phyloP scores from a whole-genome alignment of 257 asterid genomes.

The Scutellaria minor region DNA sequence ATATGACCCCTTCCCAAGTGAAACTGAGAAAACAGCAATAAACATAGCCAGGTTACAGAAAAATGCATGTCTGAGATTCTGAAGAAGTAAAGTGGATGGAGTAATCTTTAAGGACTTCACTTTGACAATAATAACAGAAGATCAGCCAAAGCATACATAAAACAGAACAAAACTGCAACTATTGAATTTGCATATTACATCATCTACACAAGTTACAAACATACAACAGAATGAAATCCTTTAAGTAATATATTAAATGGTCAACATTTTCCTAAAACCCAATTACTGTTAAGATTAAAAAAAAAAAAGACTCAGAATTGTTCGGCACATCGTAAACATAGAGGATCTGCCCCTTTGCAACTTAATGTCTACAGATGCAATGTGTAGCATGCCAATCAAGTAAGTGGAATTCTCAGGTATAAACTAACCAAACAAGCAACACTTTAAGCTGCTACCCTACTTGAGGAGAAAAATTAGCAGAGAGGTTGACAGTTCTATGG shows the following conservation, averaged over 20 bases:
- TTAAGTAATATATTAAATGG: background rate
- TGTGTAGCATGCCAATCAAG: background rate
- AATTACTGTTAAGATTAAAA: background rate
- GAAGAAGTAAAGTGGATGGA: background rate
- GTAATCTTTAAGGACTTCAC: conserved; percentile 6
- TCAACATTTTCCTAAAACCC: background rate
- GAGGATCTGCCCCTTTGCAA: conserved; percentile 5
- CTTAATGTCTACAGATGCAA: background rate
- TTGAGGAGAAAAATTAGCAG: background rate
- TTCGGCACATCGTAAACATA: conserved; percentile 5
- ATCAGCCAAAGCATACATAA: background rate
- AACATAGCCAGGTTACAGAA: conserved; percentile 24
- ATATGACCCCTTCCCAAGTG: conserved; percentile 98
- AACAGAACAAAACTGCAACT: conserved; percentile 19
- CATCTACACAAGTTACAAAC: background rate
- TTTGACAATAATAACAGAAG: conserved; percentile 20
- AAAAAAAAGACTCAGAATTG: background rate
- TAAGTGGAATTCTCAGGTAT: conserved; percentile 2
- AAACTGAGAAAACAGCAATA: conserved; percentile 53
- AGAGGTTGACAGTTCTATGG: background rate
- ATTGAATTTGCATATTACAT: conserved; percentile 6
- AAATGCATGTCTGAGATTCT: conserved; percentile 17
- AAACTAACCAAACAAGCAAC: conserved; percentile 6
- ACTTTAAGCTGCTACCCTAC: background rate
- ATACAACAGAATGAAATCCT: conserved; percentile 22